phyloP scores from a whole-genome alignment of 2,329 filamentous ascomycete genomes.

The Arthrobotrys entomopaga region DNA sequence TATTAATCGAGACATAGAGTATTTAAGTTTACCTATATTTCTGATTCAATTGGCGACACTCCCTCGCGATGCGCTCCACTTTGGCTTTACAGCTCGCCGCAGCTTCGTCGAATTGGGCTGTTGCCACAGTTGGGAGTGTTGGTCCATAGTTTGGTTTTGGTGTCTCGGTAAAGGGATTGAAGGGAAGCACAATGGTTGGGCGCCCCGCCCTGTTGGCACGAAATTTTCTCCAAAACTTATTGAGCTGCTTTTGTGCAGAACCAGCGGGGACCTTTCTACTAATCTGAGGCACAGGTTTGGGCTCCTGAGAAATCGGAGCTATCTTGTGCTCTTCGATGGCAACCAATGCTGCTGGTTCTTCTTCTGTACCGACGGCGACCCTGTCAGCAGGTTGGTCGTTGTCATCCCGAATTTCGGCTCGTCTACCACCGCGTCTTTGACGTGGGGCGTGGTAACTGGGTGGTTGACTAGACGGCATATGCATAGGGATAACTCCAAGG shows the following conservation, averaged over 20 bases:
- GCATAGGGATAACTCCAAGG: too few relatives aligned
- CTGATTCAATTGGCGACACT: conserved; percentile 80
- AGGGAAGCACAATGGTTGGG: conserved; percentile 40
- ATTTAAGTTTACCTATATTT: conserved; percentile 71
- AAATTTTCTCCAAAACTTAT: conserved; percentile 50
- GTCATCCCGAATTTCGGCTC: not conserved
- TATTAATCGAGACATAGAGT: too few relatives aligned
- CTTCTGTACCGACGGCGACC: not conserved
- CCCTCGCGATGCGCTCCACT: conserved; percentile 69
- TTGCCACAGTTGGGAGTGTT: conserved; percentile 50
- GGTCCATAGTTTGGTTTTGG: conserved; percentile 35
- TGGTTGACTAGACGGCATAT: not conserved
- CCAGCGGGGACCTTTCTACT: conserved; percentile 31
- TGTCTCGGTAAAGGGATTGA: conserved; percentile 23
- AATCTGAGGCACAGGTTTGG: conserved; percentile 31
- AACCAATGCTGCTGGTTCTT: not conserved
- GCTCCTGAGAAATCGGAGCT: conserved; percentile 13
- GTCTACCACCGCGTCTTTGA: not conserved
- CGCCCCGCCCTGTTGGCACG: conserved; percentile 32
- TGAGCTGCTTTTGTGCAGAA: conserved; percentile 43
- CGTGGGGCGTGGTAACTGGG: not conserved
- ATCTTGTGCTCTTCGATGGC: not conserved
- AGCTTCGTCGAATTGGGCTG: conserved; percentile 56
- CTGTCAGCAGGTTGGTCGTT: conserved; percentile 9
- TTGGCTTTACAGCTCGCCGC: conserved; percentile 60